Conservation (phyloP, 306 rosid species). For the Citrullus mucosospermus region DNA sequence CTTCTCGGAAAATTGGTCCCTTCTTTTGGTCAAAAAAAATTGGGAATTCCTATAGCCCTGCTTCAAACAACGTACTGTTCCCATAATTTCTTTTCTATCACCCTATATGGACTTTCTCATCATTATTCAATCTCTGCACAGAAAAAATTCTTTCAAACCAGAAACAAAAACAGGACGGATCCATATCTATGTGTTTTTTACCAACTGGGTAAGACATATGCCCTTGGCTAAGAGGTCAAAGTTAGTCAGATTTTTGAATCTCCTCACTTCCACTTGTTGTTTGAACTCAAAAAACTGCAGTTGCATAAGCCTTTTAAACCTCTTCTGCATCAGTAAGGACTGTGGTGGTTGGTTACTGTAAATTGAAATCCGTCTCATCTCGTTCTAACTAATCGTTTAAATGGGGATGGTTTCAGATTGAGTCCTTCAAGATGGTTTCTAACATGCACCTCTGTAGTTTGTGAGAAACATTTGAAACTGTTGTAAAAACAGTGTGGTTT, state of each 20-base stretch:
- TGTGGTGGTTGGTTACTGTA: background rate
- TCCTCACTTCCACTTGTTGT: too few relatives aligned
- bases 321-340: background rate
- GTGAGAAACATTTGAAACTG: background rate
- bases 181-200: background rate
- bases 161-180: background rate
- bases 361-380: background rate
- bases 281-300: background rate
- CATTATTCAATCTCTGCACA: background rate
- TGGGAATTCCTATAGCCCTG: background rate
- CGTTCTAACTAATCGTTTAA: background rate
- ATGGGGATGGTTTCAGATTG: background rate
- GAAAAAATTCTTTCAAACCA: background rate
- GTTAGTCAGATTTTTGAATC: too few relatives aligned
- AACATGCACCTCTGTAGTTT: too few relatives aligned
- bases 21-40: background rate
- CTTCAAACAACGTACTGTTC: background rate
- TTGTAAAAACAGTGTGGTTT: background rate
- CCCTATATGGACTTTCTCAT: background rate
- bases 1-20: constrained; percentile 7
- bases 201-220: background rate
- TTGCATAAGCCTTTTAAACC: background rate
- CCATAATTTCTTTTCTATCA: background rate
- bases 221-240: too few relatives aligned
- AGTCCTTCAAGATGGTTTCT: background rate